Conservation (phyloP, 75 land plant species). For the Pinus tabuliformis region DNA sequence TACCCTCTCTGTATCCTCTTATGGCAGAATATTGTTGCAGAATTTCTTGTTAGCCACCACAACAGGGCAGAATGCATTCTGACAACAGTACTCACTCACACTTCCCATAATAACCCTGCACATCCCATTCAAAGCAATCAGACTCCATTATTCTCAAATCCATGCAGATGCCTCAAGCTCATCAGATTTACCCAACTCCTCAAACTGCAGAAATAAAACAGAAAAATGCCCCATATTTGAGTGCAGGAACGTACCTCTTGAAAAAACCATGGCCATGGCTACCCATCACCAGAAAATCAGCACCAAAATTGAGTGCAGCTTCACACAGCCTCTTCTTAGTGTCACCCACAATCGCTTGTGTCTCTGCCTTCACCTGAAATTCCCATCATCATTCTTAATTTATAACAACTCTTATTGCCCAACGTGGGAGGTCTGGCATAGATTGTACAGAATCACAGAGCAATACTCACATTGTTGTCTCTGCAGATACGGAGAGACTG, state of each 20-base stretch:
- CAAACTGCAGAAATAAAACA: no score
- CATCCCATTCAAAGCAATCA: background rate
- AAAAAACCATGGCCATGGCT: constrained; percentile 6
- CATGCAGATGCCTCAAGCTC: no score
- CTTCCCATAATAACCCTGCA: constrained; percentile 12
- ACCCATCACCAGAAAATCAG: constrained; percentile 12
- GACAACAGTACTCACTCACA: constrained; percentile 13
- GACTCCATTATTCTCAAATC: no score
- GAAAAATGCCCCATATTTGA: background rate
- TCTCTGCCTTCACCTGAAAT: constrained; percentile 6
- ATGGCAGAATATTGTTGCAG: background rate
- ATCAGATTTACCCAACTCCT: background rate
- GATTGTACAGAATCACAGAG: background rate
- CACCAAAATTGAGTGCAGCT: background rate
- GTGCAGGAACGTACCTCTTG: background rate
- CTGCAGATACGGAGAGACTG: background rate
- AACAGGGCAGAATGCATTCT: constrained; percentile 16
- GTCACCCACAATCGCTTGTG: background rate
- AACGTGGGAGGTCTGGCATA: background rate
- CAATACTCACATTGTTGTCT: constrained; percentile 1
- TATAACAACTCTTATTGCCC: background rate
- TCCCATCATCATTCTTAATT: background rate
- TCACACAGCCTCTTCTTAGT: constrained; percentile 1
- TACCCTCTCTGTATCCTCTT: no score
- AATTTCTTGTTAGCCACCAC: constrained; percentile 1